Base-by-base conservation (phyloP, 495 filamentous ascomycete species). In the Lophiotrema nucula region DNA sequence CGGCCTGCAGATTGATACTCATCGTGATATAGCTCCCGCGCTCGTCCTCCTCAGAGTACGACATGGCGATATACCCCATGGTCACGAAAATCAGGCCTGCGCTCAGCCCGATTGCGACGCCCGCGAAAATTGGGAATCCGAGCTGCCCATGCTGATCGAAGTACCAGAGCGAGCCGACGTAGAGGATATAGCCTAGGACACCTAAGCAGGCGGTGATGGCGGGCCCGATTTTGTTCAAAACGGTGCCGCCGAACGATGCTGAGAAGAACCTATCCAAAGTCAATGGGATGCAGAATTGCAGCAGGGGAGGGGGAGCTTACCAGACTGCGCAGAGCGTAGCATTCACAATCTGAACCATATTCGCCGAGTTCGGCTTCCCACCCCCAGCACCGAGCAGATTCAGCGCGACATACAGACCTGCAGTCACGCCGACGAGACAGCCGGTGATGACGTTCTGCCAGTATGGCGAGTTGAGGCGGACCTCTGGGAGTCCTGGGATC, bases 81-180 rank as follows among this genome's bases (percentile, higher is more conserved):
- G 53, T 57, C 22, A 57, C 37, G 44, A 57, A 57, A 11, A 57
- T 35, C 45, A 57, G 21, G 11, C 53, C 44, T 11, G 53, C 47
- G 8, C 21, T n/a, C 21, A 57, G 18, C 12, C 53, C 53, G 28
- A 57, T 35, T 16, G 19, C 12, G 10, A 51, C 45, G 16, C 53
- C 53, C 22, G 45, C 22, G n/a, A 26, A 22, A 24, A 57, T 35
- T 19, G 53, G 53, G 16, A 55, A 52, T 3, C 15, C 53, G 15
- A 33, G 12, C 26, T 57, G 10, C 4, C 53, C 53, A 22, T 24
- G n/a, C 26, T 57, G 23, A 19, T 57, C 53, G 44, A 57, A 57
- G 53, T 57, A 57, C 53, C 44, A 57, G 10, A 57, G 46, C 18
- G 22, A n/a, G 53, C 45, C 53, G 47, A 57, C 53, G 45, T 57